phyloP scores from a whole-genome alignment of 208 protist species.

The Herpetomonas tarakana region DNA sequence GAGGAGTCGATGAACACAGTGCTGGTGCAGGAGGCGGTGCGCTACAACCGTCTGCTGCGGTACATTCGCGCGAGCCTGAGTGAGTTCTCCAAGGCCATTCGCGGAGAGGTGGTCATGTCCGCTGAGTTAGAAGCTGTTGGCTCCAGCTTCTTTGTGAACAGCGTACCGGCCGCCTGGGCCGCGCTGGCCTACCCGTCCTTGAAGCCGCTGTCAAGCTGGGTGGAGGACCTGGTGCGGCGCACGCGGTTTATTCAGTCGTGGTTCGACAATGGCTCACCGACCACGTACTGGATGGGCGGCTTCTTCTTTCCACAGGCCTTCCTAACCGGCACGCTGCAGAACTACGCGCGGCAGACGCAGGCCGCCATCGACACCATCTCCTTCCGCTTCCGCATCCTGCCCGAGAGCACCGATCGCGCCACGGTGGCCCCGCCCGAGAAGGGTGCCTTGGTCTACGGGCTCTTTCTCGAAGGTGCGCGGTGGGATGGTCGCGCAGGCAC shows the following conservation, averaged over 20 bases:
- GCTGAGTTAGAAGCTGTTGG: constrained; percentile 93
- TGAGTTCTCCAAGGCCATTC: constrained; percentile 93
- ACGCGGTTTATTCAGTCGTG: constrained; percentile 89
- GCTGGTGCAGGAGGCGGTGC: constrained; percentile 90
- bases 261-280: constrained; percentile 86
- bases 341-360: constrained; percentile 93
- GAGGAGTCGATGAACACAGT: constrained; percentile 96
- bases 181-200: constrained; percentile 94
- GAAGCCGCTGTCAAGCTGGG: constrained; percentile 96
- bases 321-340: constrained; percentile 96
- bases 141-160: constrained; percentile 95
- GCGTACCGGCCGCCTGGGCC: constrained; percentile 89
- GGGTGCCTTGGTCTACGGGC: constrained; percentile 91
- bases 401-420: constrained; percentile 10
- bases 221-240: constrained; percentile 93
- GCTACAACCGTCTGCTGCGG: constrained; percentile 94
- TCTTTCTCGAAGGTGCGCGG: constrained; percentile 96
- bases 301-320: constrained; percentile 99
- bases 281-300: constrained; percentile 94
- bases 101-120: constrained; percentile 97
- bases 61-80: constrained; percentile 87
- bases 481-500: constrained; percentile 82
- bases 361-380: constrained; percentile 96
- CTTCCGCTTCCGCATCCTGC: constrained; percentile 88
- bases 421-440: constrained; percentile 29